Conservation (phyloP, 1,284 basidiomycete species). For the Cryptococcus sp. region DNA sequence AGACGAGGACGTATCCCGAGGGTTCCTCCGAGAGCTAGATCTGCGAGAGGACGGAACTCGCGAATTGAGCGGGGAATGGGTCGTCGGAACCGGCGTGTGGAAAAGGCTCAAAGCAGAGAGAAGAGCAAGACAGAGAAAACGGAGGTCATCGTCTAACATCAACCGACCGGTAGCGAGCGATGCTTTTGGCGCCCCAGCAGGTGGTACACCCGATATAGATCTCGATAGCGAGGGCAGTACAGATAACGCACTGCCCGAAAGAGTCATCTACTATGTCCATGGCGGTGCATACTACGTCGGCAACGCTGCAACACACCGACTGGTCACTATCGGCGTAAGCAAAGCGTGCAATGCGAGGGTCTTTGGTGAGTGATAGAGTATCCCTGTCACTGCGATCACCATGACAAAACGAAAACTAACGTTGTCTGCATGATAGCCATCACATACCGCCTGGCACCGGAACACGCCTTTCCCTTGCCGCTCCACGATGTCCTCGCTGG, state of each 20-base stretch:
- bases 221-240: conserved; percentile 26
- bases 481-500: conserved; percentile 86
- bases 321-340: conserved; percentile 87
- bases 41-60: conserved; percentile 72
- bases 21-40: conserved; percentile 64
- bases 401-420: background rate
- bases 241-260: conserved; percentile 61
- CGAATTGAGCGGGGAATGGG: conserved; percentile 93
- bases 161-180: conserved; percentile 3
- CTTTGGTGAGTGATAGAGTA: conserved; percentile 68
- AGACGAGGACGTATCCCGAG: conserved; percentile 60
- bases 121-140: conserved; percentile 54
- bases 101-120: conserved; percentile 82
- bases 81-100: conserved; percentile 90
- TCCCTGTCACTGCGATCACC: background rate
- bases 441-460: conserved; percentile 94
- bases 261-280: conserved; percentile 90
- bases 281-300: conserved; percentile 95
- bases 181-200: background rate
- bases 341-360: conserved; percentile 88
- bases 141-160: conserved; percentile 1
- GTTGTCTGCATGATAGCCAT: conserved; percentile 63
- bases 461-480: conserved; percentile 89
- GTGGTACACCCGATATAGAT: conserved; percentile 16
- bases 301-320: conserved; percentile 88